Base-by-base conservation (phyloP, 106 monocot genomes). In the Allium fistulosum region DNA sequence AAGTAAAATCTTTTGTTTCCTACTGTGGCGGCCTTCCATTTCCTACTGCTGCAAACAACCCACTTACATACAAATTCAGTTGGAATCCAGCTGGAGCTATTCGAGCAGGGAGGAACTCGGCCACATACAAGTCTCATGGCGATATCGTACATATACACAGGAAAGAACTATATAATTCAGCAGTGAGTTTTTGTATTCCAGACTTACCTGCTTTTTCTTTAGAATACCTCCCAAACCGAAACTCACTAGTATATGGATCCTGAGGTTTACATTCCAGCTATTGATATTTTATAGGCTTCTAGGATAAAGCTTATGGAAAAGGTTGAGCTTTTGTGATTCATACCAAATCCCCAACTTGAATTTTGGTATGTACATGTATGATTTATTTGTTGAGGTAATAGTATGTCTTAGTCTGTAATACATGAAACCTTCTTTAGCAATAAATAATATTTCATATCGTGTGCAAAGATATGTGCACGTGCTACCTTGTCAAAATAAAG, bases 81-180 rank as follows among this genome's bases (percentile, higher is more conserved):
- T 96, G 95, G 95, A 96, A 80, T 68, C 95, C 95, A 69, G 85
- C 95, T 26, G 95, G 95, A 69, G 88, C 95, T 61, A 80, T 96
- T 69, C 77, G 72, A 46, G 81, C 91, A 48, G 91, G 91, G 63
- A 73, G 74, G 28, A 88, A 91, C 63, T 48, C 95, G 48, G 95
- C 95, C n/a, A 86, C 74, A 18, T 96, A 86, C 66, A 88, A 80
- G 79, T 76, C 48, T 71, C 71, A 46, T 71, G 95, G 88, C 15
- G 63, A 91, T 63, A 73, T 82, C 61, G 53, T 88, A 50, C 59
- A 78, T 64, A 79, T 96, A 76, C 80, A 96, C 74, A 91, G 97
- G 13, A 74, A 77, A 51, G 68, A 77, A 26, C 82, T 99, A 47
- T 99, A 87, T 73, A 83, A 87, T 66, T 89, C 97, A 8, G 92